Evolutionary conservation across 2,329 filamentous ascomycete genomes (phyloP), one percentile per base, ranked within the genome.

Genomic region (Stemphylium beticola): DNA sequence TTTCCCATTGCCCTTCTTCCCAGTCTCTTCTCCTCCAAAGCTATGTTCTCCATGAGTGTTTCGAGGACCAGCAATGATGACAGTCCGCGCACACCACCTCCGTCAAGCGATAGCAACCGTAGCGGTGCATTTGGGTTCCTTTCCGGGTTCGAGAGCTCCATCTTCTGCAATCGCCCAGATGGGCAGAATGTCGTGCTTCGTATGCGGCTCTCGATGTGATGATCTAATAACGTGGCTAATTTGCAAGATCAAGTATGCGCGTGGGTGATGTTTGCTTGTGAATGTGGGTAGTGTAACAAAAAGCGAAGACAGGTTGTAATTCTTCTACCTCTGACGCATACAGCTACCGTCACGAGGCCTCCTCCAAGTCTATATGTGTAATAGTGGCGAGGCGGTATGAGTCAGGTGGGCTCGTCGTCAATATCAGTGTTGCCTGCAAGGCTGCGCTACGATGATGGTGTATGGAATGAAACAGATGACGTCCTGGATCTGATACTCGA

Each of bases 51-150:
- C 75, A 77, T 77, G 26, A 77, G 52, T 18, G 74, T 72, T 15
- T 75, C 69, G 8, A 77, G 69, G 2, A 77, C 74, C 66, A 77
- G 71, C 37, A 76, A 48, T 24, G 69, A 72, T 4, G 74, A 76
- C 10, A 76, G 61, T 20, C 74, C 74, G 37, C 74, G 62, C 10
- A 77, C 74, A n/a, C 74, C 74, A 8, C 74, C 74, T 33, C 74
- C 74, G 49, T 76, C 74, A 4, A 76, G 62, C 6, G 74, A 74
- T 1, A 75, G 58, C 18, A 74, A 48, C 20, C 73, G 68, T 44
- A 75, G 51, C 9, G 73, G 73, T 32, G 73, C 73, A 34, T 67
- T 58, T 4, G 71, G 71, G 37, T 72, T 73, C 4, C 58, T 64
- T 51, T 72, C 70, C 1, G 57, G 39, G 29, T 57, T 67, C 6